A percentile compares a stretch with the other conserved stretches of the same genome.
These are phyloP conservation scores for Casuarina equisetifolia DNA, from an alignment of 306 rosid genomes.

Conservation along the genomic window DNA sequence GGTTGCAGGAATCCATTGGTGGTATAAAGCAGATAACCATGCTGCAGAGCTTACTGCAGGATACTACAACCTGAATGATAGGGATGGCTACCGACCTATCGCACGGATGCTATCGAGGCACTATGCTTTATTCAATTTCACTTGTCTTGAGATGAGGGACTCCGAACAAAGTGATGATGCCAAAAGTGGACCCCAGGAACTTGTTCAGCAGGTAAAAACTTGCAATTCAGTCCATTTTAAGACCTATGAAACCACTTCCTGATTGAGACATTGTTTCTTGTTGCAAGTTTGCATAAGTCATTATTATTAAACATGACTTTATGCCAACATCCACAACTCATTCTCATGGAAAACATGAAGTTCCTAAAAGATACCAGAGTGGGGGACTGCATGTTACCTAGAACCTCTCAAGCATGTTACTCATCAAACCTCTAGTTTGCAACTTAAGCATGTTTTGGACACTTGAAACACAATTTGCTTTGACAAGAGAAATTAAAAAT, in stretches of 20 bases:
- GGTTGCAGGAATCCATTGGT: slow-evolving; percentile 99
- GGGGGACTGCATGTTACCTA: not conserved
- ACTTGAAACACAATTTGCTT: not conserved
- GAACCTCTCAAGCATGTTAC: slow-evolving; percentile 3
- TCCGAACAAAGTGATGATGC: slow-evolving; percentile 59
- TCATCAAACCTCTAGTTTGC: not conserved
- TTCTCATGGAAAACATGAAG: not conserved
- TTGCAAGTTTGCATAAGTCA: not conserved
- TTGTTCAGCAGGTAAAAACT: slow-evolving; percentile 71
- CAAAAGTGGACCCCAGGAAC: slow-evolving; percentile 69
- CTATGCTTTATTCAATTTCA: slow-evolving; percentile 69
- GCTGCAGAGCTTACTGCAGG: slow-evolving; percentile 92
- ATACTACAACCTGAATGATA: slow-evolving; percentile 67
- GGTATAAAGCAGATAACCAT: slow-evolving; percentile 70
- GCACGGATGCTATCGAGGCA: slow-evolving; percentile 80
- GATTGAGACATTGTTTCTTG: slow-evolving; percentile 6
- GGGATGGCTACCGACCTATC: slow-evolving; percentile 91
- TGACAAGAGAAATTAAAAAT: not conserved
- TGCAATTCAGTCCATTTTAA: slow-evolving; percentile 1
- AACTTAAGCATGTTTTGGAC: not conserved
- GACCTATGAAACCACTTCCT: not conserved
- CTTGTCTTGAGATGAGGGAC: slow-evolving; percentile 91
- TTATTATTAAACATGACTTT: not conserved
- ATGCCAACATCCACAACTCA: not conserved
- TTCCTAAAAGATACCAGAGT: not conserved